phyloP scores from a whole-genome alignment of 2,329 filamentous ascomycete species.

The Aaosphaeria pasadenensis region DNA sequence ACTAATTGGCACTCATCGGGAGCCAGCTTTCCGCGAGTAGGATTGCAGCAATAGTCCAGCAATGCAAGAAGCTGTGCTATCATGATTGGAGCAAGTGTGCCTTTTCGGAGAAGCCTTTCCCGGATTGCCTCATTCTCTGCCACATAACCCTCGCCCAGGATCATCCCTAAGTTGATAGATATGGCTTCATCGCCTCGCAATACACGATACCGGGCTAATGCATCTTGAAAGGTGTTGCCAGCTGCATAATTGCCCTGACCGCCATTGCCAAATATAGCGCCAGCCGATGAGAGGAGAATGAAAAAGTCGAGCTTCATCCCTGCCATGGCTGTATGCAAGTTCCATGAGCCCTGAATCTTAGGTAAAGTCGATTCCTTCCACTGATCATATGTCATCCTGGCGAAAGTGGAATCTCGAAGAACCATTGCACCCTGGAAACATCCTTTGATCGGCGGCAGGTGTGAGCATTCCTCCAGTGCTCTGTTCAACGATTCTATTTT shows the following conservation, averaged over 20 bases:
- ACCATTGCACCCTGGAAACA: conserved; percentile 12
- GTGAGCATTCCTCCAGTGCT: neutral
- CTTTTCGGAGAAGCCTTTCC: too few species aligned
- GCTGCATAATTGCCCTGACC: conserved; percentile 47
- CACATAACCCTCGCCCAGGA: conserved; percentile 23
- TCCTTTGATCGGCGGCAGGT: conserved; percentile 5
- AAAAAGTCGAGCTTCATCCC: conserved; percentile 35
- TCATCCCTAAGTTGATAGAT: conserved; percentile 22
- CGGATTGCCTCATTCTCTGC: conserved; percentile 16
- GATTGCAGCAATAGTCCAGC: neutral
- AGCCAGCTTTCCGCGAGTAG: too few species aligned
- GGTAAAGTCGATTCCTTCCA: conserved; percentile 7
- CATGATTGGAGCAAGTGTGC: neutral
- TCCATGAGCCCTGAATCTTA: conserved; percentile 19
- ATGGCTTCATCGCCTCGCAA: conserved; percentile 14
- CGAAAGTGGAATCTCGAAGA: conserved; percentile 5
- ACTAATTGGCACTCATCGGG: too few species aligned
- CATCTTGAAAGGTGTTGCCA: conserved; percentile 39
- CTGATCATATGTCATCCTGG: conserved; percentile 6
- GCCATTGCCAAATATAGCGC: conserved; percentile 18
- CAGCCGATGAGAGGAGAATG: conserved; percentile 33
- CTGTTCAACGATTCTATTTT: neutral
- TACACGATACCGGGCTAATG: conserved; percentile 18
- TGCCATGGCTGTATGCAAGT: conserved; percentile 13
- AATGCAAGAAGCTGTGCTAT: neutral